Evolutionary conservation across 164 flowering plant genomes (phyloP).

Genomic region (Vitis amurensis): DNA sequence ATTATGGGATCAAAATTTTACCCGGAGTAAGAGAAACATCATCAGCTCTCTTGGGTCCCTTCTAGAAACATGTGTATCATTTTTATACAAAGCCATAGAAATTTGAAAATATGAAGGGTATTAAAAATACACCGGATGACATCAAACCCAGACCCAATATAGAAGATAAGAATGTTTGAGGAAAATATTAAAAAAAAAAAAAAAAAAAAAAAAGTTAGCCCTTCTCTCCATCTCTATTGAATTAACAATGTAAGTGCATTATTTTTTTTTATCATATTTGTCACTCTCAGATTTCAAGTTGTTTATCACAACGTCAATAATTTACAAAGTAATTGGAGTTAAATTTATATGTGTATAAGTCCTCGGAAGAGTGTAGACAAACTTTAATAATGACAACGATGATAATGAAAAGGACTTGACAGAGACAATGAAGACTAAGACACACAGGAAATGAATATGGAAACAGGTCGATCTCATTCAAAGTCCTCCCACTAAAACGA

Average conservation of each 20-base stretch:
- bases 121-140: too few relatives aligned
- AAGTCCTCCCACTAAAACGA: background rate
- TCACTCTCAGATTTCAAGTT: background rate
- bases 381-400: background rate
- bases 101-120: too few relatives aligned
- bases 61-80: too few relatives aligned
- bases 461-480: background rate
- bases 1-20: too few relatives aligned
- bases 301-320: background rate
- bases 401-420: background rate
- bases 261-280: background rate
- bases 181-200: background rate
- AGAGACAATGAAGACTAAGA: background rate
- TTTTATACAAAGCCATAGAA: too few relatives aligned
- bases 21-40: too few relatives aligned
- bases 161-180: slow-evolving; percentile 5
- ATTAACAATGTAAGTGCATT: too few relatives aligned
- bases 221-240: background rate
- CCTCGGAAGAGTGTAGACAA: slow-evolving; percentile 6
- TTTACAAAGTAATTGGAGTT: background rate
- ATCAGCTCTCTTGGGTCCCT: too few relatives aligned
- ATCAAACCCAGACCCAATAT: background rate
- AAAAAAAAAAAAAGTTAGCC: background rate
- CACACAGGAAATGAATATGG: background rate
- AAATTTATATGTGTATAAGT: background rate